phyloP scores from a whole-genome alignment of 805 yeast species.

The Starmerella scarabaei region DNA sequence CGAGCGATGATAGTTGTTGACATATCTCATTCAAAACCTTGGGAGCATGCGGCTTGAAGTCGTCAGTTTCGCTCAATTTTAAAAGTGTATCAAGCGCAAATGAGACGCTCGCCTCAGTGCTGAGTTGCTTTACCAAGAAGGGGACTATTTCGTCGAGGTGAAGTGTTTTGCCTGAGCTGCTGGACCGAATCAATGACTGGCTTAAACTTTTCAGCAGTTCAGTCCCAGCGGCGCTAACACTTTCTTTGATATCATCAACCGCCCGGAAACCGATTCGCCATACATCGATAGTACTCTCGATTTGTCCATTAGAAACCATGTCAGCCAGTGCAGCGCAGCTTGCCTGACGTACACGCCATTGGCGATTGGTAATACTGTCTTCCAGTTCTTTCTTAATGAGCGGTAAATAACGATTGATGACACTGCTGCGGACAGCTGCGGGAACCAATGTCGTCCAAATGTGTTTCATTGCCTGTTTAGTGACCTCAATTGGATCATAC shows the following conservation, averaged over 20 bases:
- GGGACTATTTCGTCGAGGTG: conserved; percentile 10
- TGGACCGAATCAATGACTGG: conserved; percentile 4
- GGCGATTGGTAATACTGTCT: conserved; percentile 58
- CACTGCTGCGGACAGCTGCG: conserved; percentile 37
- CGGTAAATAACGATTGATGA: conserved; percentile 42
- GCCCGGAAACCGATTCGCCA: conserved; percentile 84
- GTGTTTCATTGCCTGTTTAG: conserved; percentile 70
- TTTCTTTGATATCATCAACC: conserved; percentile 88
- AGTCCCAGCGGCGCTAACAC: conserved; percentile 72
- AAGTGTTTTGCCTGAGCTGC: not conserved
- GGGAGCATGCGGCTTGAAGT: conserved; percentile 52
- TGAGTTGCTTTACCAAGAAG: conserved; percentile 8
- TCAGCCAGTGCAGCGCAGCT: conserved; percentile 60
- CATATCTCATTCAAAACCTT: conserved; percentile 56
- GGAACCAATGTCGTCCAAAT: conserved; percentile 62
- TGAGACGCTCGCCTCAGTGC: conserved; percentile 14
- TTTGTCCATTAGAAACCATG: conserved; percentile 35
- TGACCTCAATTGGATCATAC: conserved; percentile 69
- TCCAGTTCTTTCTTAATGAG: conserved; percentile 53
- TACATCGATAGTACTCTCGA: conserved; percentile 34
- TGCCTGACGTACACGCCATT: conserved; percentile 92
- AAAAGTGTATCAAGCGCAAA: conserved; percentile 72
- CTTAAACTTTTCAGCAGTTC: conserved; percentile 44
- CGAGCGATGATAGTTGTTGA: conserved; percentile 66
- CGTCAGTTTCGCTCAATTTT: conserved; percentile 47